A percentile compares a stretch with the other conserved stretches of the same genome.
Evolutionary conservation across 2,329 filamentous ascomycete species (phyloP).

Genomic region (Xylariaceae sp.): DNA sequence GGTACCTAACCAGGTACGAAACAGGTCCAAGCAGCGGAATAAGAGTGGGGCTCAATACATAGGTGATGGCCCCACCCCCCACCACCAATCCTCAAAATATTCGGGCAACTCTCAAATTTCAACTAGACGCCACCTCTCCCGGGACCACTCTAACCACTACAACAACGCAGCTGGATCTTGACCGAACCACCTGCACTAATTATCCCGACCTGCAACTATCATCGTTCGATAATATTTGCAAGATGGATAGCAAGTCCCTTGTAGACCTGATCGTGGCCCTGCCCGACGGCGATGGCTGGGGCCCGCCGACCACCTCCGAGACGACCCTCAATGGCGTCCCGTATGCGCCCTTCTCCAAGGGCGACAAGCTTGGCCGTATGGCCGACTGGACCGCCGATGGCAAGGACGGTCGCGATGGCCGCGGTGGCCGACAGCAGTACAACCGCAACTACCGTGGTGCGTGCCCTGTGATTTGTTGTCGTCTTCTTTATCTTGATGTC

Average conservation of each 20-base stretch:
- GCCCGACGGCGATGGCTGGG: slow-evolving; percentile 78
- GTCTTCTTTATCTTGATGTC: not conserved
- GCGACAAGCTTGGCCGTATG: slow-evolving; percentile 98
- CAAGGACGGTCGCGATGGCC: slow-evolving; percentile 69
- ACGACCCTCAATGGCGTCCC: slow-evolving; percentile 92
- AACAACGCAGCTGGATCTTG: slow-evolving; percentile 9
- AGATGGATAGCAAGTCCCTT: slow-evolving; percentile 33
- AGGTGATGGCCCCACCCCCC: slow-evolving; percentile 27
- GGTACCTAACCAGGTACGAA: not conserved
- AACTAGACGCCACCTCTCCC: slow-evolving; percentile 13
- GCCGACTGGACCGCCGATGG: slow-evolving; percentile 94
- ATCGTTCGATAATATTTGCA: not conserved
- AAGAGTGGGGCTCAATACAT: not conserved
- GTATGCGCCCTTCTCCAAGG: slow-evolving; percentile 97
- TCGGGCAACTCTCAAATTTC: slow-evolving; percentile 27
- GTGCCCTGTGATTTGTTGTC: slow-evolving; percentile 18
- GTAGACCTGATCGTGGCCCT: slow-evolving; percentile 63
- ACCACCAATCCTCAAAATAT: slow-evolving; percentile 33
- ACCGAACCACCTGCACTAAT: not conserved
- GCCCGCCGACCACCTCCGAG: slow-evolving; percentile 73
- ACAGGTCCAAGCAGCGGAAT: not conserved
- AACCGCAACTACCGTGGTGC: slow-evolving; percentile 88
- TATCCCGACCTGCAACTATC: not conserved
- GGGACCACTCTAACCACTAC: slow-evolving; percentile 7
- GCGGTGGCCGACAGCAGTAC: slow-evolving; percentile 79